Evolutionary conservation across 2,329 filamentous ascomycete genomes (phyloP).

Genomic region (Trichoderma citrinoviride): DNA sequence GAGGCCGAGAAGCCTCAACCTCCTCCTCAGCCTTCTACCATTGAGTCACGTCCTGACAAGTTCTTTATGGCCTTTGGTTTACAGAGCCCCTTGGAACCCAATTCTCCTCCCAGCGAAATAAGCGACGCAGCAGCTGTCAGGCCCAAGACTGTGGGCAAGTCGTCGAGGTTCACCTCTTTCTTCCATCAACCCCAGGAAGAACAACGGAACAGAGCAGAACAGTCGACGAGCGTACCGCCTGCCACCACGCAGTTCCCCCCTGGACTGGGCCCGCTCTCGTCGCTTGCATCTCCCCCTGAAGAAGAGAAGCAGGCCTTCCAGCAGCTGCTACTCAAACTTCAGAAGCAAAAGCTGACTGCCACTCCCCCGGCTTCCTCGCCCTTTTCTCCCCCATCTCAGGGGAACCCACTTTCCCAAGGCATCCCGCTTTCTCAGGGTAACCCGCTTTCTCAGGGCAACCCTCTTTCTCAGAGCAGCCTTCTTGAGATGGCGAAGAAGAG

Average conservation of each 20-base stretch:
- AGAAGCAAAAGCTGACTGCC: slow-evolving; percentile 51
- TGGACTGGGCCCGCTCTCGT: background rate
- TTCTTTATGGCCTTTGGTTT: slow-evolving; percentile 64
- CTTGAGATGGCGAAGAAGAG: slow-evolving; percentile 36
- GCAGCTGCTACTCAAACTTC: slow-evolving; percentile 76
- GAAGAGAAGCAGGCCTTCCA: slow-evolving; percentile 85
- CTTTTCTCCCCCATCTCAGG: slow-evolving; percentile 43
- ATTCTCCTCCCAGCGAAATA: slow-evolving; percentile 45
- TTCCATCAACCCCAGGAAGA: slow-evolving; percentile 57
- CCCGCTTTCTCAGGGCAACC: slow-evolving; percentile 12
- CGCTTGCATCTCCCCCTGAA: slow-evolving; percentile 40
- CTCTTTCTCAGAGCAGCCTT: slow-evolving; percentile 37
- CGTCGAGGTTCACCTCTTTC: slow-evolving; percentile 84
- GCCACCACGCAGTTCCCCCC: slow-evolving; percentile 23
- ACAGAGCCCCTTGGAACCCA: slow-evolving; percentile 44
- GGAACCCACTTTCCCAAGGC: slow-evolving; percentile 18
- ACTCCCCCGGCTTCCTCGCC: slow-evolving; percentile 46
- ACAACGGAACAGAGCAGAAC: slow-evolving; percentile 48
- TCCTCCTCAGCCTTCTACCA: slow-evolving; percentile 59
- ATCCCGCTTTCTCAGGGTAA: no score
- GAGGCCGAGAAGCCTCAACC: slow-evolving; percentile 56
- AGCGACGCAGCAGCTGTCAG: slow-evolving; percentile 44
- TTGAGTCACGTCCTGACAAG: slow-evolving; percentile 70
- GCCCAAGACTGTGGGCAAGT: slow-evolving; percentile 59
- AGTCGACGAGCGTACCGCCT: slow-evolving; percentile 35